A percentile compares a stretch with the other conserved stretches of the same genome.
phyloP scores from a whole-genome alignment of 139 green algal species.

The Tetraselmis chui region DNA sequence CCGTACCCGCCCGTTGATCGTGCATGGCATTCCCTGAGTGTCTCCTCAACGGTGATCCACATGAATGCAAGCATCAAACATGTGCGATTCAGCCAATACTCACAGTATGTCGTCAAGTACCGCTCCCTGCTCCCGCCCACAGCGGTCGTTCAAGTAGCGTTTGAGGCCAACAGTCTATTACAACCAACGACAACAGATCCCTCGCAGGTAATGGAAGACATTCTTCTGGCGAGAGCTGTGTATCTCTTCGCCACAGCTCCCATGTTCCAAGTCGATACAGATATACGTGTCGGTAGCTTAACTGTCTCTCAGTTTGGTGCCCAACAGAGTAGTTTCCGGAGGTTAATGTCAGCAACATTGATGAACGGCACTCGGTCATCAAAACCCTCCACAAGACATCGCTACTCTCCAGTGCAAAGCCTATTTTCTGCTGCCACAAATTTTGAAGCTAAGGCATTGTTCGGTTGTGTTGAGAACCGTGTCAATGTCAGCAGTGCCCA shows the following conservation, averaged over 20 bases:
- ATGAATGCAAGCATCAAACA: not conserved
- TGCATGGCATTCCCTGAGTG: not conserved
- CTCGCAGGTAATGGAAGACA: not conserved
- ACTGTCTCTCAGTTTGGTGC: not conserved
- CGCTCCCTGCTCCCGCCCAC: not conserved
- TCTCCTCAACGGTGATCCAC: not conserved
- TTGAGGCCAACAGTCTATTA: no score
- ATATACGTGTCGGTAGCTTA: not conserved
- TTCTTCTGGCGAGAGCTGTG: not conserved
- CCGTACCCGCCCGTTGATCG: slow-evolving; percentile 4
- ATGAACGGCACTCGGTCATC: no score
- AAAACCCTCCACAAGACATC: no score
- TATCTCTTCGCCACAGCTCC: not conserved
- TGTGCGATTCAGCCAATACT: not conserved
- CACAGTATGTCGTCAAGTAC: not conserved
- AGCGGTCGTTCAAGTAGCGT: not conserved
- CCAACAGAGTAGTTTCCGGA: not conserved
- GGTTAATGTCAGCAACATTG: not conserved
- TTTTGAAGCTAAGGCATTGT: no score
- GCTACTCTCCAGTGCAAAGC: no score
- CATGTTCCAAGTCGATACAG: not conserved
- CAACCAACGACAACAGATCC: no score
- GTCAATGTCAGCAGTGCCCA: no score
- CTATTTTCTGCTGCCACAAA: no score
- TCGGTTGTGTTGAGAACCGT: no score